These are phyloP conservation scores for Mesotaenium endlicherianum DNA, from an alignment of 139 green algal species.

Conservation along the genomic window DNA sequence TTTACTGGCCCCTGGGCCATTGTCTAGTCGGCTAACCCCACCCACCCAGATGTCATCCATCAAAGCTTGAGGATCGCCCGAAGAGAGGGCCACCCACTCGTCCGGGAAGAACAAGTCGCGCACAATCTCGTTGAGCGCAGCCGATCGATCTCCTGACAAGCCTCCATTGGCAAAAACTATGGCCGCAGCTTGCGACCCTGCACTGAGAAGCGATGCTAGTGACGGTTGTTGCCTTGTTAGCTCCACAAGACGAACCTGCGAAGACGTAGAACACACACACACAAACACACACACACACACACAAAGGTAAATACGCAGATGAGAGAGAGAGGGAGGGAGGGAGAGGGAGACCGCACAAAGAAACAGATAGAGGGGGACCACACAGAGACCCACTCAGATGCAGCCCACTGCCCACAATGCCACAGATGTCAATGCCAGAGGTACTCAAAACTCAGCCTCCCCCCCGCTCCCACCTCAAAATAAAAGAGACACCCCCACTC, in stretches of 20 bases:
- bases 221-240: slow-evolving; percentile 8
- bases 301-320: not conserved
- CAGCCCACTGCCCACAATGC: not conserved
- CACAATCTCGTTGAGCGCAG: not conserved
- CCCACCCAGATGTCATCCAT: slow-evolving; percentile 3
- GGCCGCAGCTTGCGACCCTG: not conserved
- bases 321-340: not conserved
- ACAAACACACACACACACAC: not conserved
- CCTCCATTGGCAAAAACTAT: not conserved
- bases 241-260: slow-evolving; percentile 11
- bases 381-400: not conserved
- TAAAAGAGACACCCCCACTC: no score
- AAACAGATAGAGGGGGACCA: not conserved
- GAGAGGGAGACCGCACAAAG: not conserved
- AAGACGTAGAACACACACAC: not conserved
- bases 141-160: not conserved
- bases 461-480: no score
- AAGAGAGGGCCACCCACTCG: not conserved
- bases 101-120: not conserved
- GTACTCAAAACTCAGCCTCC: not conserved
- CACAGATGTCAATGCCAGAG: not conserved
- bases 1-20: no score
- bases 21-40: no score
- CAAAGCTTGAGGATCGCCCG: not conserved
- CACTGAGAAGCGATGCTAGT: not conserved